Evolutionary conservation across 495 filamentous ascomycete genomes (phyloP), one percentile per base, ranked within the genome.

Genomic region (Podospora sp.): DNA sequence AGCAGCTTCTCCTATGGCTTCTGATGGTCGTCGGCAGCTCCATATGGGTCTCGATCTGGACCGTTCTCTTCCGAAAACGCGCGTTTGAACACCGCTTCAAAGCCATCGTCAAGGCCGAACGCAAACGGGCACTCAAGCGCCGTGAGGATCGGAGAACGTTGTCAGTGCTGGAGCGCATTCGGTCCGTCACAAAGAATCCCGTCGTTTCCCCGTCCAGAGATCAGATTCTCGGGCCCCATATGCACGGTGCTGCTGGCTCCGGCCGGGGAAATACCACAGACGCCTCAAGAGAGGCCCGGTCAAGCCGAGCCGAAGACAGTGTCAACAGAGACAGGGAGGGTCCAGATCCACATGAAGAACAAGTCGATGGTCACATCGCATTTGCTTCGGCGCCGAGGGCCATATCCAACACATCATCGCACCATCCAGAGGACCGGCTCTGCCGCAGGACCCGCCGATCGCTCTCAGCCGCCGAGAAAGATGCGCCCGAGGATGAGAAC

Each of bases 1-100:
- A 96, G 72, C 93, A 96, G 72, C 75, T 85, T 11, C 72, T 94
- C 18, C 83, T 96, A 12, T 95, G 92, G 75, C 22, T 88, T 5
- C 80, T 93, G 59, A 88, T 93, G 33, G 82, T 93, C 59, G 74
- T 93, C 16, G 92, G 92, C 4, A 89, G 89, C 51, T 83, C 88
- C 18, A 89, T 91, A 25, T 89, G 86, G 74, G 89, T 92, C 0
- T 85, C 82, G 6, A 83, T 85, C 22, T 85, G 84, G 70, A 88
- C 88, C 0, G 83, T 92, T 14, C 78, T 87, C 33, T 85, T 90
- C 11, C 82, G 92, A 27, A 90, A 88, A 74, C 83, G 83, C 69
- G 89, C 85, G 8, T 96, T 96, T 71, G 89, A 93, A 74, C 76
- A 74, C 11, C 87, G 88, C 61, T 89, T 93, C 72, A 72, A 85